A percentile compares a stretch with the other conserved stretches of the same genome.
These are phyloP conservation scores for Populus hybrid DNA, from an alignment of 441 rosid genomes.

Conservation along the genomic window DNA sequence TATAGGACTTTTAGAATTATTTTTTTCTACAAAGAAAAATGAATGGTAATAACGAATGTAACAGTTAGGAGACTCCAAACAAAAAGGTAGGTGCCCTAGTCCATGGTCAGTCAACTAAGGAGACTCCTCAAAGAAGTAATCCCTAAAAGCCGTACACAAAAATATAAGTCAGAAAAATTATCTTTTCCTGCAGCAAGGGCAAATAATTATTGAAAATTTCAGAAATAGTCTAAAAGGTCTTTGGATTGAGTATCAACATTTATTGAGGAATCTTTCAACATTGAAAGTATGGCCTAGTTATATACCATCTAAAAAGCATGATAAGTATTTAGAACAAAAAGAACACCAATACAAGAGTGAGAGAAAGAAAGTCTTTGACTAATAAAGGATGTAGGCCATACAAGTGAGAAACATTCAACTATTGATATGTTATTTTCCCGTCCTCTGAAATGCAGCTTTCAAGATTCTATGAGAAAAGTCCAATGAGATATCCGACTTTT, in stretches of 20 bases:
- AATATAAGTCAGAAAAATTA: not conserved
- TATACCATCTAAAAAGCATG: not conserved
- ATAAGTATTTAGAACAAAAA: not conserved
- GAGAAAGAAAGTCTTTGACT: conserved; percentile 8
- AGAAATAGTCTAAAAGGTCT: not conserved
- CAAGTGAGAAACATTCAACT: conserved; percentile 87
- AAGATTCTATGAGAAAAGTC: conserved; percentile 71
- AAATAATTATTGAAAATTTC: too few relatives aligned
- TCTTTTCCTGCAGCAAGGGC: not conserved
- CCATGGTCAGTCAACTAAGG: not conserved
- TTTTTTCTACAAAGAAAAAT: too few relatives aligned
- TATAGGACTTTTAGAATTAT: too few relatives aligned
- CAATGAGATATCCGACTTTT: conserved; percentile 67
- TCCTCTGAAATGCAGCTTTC: conserved; percentile 61
- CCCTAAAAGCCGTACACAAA: not conserved
- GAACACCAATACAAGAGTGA: not conserved
- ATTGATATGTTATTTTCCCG: conserved; percentile 61
- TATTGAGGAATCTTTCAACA: not conserved
- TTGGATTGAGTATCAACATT: not conserved
- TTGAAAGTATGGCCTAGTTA: not conserved
- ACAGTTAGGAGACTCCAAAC: not conserved
- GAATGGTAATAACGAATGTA: not conserved
- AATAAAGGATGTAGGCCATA: conserved; percentile 43
- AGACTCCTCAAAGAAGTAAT: not conserved
- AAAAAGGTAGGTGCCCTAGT: not conserved